Conservation (phyloP, 2,329 filamentous ascomycete genomes). For the Fusarium neocosmosporiellum region DNA sequence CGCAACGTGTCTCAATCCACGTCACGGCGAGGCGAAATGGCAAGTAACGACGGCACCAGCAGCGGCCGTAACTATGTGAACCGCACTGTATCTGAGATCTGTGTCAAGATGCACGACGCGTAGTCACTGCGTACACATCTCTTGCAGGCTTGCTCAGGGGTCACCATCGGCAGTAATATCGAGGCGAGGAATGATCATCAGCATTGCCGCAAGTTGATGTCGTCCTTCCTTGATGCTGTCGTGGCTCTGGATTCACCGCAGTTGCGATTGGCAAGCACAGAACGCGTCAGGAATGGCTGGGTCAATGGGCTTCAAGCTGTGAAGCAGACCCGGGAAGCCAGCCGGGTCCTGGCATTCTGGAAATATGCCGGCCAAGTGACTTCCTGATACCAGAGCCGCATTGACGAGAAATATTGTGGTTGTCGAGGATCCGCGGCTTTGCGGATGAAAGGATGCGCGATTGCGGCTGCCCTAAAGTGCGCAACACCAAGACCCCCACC, state of each 20-base stretch:
- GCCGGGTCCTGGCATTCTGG: not conserved
- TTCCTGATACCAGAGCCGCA: slow-evolving; percentile 15
- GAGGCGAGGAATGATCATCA: slow-evolving; percentile 11
- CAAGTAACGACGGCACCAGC: not conserved
- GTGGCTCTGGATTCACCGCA: not conserved
- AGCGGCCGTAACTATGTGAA: slow-evolving; percentile 4
- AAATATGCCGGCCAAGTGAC: slow-evolving; percentile 18
- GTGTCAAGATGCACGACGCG: slow-evolving; percentile 21
- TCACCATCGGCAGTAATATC: slow-evolving; percentile 5
- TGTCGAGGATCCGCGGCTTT: slow-evolving; percentile 10
- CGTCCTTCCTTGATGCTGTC: slow-evolving; percentile 1
- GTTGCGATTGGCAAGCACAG: not conserved
- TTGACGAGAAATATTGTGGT: not conserved
- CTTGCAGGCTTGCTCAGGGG: slow-evolving; percentile 1
- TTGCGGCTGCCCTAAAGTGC: slow-evolving; percentile 15
- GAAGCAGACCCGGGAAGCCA: slow-evolving; percentile 15
- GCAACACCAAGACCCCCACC: not conserved
- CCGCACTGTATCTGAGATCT: slow-evolving; percentile 11
- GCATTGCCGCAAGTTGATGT: slow-evolving; percentile 8
- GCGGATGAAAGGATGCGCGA: slow-evolving; percentile 28
- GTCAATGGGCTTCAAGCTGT: not conserved
- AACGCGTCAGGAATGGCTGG: not conserved
- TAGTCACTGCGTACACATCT: slow-evolving; percentile 17
- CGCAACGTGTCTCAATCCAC: slow-evolving; percentile 40
- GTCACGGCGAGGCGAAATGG: slow-evolving; percentile 28